Conservation (phyloP, 441 rosid genomes). For the Pelargonium myrrhifolium region DNA sequence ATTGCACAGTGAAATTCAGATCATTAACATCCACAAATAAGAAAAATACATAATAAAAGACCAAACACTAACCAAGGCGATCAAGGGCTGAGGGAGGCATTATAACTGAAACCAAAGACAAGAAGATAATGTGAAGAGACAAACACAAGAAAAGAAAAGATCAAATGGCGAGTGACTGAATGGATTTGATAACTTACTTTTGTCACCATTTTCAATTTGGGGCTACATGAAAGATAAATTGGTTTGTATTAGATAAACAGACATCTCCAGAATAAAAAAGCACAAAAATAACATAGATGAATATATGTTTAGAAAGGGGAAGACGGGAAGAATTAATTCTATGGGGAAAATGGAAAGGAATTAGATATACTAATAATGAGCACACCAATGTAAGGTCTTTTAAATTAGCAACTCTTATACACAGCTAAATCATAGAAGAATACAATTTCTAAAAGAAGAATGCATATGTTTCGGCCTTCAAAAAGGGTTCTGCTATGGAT, state of each 20-base stretch:
- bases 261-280: background rate
- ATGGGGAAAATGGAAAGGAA: no score
- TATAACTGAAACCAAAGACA: conserved; percentile 32
- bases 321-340: no score
- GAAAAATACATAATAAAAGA: background rate
- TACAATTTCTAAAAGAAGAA: background rate
- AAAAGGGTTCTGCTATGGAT: background rate
- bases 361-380: no score
- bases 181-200: conserved; percentile 34
- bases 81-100: conserved; percentile 70
- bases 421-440: background rate
- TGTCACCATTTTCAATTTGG: conserved; percentile 76
- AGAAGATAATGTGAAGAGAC: conserved; percentile 2
- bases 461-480: background rate
- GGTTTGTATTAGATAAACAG: background rate
- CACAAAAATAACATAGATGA: no score
- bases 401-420: background rate
- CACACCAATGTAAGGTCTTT: no score
- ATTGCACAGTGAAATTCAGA: background rate
- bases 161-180: background rate
- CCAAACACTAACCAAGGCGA: conserved; percentile 43
- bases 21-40: background rate
- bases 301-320: no score
- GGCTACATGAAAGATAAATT: conserved; percentile 36
- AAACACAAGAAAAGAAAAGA: background rate